Conservation (phyloP, 2,329 filamentous ascomycete genomes). For the Sporothrix curviconia region DNA sequence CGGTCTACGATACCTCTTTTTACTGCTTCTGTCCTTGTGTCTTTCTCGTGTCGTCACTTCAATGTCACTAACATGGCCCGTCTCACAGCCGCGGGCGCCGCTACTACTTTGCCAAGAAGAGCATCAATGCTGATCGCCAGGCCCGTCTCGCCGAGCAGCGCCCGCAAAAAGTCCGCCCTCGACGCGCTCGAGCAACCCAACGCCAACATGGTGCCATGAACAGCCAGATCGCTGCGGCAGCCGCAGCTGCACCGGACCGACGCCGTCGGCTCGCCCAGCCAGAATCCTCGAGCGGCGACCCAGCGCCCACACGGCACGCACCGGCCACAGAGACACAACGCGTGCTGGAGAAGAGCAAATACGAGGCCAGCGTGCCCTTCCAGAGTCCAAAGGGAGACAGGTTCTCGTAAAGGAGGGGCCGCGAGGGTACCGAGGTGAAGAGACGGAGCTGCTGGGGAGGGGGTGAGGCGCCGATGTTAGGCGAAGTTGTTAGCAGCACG, state of each 20-base stretch:
- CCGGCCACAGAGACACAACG: constrained; percentile 63
- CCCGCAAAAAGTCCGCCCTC: constrained; percentile 54
- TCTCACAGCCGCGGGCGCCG: constrained; percentile 68
- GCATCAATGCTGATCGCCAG: constrained; percentile 84
- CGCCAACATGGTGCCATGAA: constrained; percentile 26
- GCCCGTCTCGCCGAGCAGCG: constrained; percentile 61
- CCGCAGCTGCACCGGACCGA: constrained; percentile 49
- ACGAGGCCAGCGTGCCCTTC: constrained; percentile 73
- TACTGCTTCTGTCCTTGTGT: constrained; percentile 3
- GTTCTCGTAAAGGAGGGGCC: constrained; percentile 54
- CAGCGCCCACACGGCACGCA: constrained; percentile 76
- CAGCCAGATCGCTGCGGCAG: constrained; percentile 22
- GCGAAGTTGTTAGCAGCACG: neutral
- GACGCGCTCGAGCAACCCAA: constrained; percentile 45
- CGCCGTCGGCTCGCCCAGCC: constrained; percentile 55
- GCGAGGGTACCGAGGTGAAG: neutral
- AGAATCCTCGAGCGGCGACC: constrained; percentile 74
- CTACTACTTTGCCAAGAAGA: constrained; percentile 95
- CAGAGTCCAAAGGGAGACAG: constrained; percentile 77
- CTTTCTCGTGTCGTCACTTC: neutral
- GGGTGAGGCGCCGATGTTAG: too few species aligned
- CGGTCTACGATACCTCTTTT: constrained; percentile 27
- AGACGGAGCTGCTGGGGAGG: neutral
- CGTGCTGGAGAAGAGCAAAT: constrained; percentile 76
- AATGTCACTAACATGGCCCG: neutral